Base-by-base conservation (phyloP, 1,284 basidiomycete species). In the Fomes fomentarius region DNA sequence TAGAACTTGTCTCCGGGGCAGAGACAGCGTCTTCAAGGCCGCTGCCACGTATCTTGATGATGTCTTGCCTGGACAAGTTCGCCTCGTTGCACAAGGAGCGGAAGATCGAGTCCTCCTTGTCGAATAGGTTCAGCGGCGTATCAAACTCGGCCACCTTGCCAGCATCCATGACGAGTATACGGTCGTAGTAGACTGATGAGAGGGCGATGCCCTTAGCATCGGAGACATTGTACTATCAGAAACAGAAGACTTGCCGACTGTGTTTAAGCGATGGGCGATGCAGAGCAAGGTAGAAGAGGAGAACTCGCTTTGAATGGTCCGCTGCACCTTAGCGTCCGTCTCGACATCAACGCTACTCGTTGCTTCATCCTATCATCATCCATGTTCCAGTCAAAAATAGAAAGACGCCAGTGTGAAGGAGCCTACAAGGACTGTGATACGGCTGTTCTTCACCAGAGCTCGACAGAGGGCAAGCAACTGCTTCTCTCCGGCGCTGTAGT, bases 341-440 rank as follows among this genome's bases (percentile, higher is more conserved):
- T 91, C 90, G 24, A 89, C 83, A 61, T 95, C 93, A 17, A 94
- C 89, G 44, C 80, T 90, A n/a, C 89, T 90, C 1, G 91, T 93
- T 0, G 91, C 90, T 69, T 93, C 88, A 61, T 87, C 86, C 78
- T 82, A 58, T 15, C 8, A 17, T 8, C 8, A 17, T 14, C n/a
- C 34, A 37, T 2, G 11, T 37, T 12, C 17, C 28, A 30, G 28
- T 12, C 28, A 12, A n/a, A n/a, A n/a, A n/a, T n/a, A n/a, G n/a
- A n/a, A n/a, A n/a, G n/a, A n/a, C n/a, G n/a, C 1, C 2, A 15
- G 12, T 25, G 11, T 10, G 6, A 51, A 73, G 2, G 34, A 37
- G 10, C 75, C 72, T 66, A 81, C 85, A 63, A 91, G 77, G 21
- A 93, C 77, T 43, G 93, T 84, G 50, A 92, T 79, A 14, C 78